Percentiles rank a stretch among this genome's conserved stretches.
These are phyloP conservation scores for Cystobasidium sp. DNA, from an alignment of 1,284 basidiomycete genomes.

Conservation along the genomic window DNA sequence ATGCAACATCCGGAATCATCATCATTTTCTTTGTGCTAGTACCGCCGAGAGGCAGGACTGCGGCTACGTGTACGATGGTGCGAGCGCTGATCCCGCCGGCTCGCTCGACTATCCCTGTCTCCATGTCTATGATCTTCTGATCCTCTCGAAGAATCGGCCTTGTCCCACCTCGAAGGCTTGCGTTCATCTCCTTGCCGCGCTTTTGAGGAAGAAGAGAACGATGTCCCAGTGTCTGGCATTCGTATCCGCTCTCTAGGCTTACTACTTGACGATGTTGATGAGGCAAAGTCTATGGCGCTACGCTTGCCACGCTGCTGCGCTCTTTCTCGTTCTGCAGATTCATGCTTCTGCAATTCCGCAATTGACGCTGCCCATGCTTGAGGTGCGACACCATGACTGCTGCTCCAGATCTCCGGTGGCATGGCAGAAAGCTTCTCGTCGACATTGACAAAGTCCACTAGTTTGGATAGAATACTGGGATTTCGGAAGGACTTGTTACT, in stretches of 20 bases:
- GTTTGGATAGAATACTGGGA: slow-evolving; percentile 87
- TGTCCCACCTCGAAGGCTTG: slow-evolving; percentile 22
- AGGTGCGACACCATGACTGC: slow-evolving; percentile 53
- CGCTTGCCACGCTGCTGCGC: slow-evolving; percentile 42
- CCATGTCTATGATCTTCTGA: neutral
- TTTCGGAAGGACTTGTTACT: slow-evolving; percentile 88
- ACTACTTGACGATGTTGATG: slow-evolving; percentile 17
- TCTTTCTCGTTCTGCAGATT: slow-evolving; percentile 38
- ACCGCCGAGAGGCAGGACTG: neutral
- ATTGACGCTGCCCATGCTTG: slow-evolving; percentile 39
- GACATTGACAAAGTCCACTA: slow-evolving; percentile 86
- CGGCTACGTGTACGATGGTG: slow-evolving; percentile 19
- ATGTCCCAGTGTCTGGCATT: neutral
- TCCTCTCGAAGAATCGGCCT: neutral
- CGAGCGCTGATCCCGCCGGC: neutral
- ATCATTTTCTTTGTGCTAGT: neutral
- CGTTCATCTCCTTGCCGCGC: slow-evolving; percentile 1
- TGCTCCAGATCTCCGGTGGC: slow-evolving; percentile 71
- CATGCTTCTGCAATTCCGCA: slow-evolving; percentile 45
- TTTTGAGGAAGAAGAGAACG: neutral
- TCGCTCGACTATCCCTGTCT: neutral
- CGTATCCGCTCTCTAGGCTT: slow-evolving; percentile 4
- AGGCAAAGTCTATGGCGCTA: slow-evolving; percentile 38
- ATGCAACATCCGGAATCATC: neutral
- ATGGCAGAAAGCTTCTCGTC: slow-evolving; percentile 84